A percentile compares a stretch with the other conserved stretches of the same genome.
phyloP scores from a whole-genome alignment of 2,329 filamentous ascomycete genomes.

The Aspergillus quadrilineatus region DNA sequence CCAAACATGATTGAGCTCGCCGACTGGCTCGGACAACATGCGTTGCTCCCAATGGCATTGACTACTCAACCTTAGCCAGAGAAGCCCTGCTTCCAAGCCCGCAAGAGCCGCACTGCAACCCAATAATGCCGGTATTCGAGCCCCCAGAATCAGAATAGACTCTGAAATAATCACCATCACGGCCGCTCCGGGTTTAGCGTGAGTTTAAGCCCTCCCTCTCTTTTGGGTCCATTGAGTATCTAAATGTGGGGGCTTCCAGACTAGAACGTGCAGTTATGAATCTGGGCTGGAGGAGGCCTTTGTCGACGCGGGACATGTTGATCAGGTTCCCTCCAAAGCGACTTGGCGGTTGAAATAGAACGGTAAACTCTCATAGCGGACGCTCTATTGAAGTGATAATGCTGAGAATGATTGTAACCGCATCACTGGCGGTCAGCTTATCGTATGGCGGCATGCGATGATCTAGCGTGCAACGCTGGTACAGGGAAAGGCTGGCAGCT shows the following conservation, averaged over 20 bases:
- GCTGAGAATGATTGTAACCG: constrained; percentile 1
- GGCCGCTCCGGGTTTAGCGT: too few relatives aligned
- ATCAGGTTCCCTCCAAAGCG: neutral
- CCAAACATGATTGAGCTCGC: too few relatives aligned
- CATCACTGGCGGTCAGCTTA: neutral
- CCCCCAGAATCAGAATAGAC: too few relatives aligned
- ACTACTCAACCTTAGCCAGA: too few relatives aligned
- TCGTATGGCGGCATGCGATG: neutral
- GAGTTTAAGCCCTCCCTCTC: neutral
- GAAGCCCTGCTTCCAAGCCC: too few relatives aligned
- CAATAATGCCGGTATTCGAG: too few relatives aligned
- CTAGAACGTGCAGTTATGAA: neutral
- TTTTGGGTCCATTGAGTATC: neutral
- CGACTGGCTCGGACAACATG: too few relatives aligned
- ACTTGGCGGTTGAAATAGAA: neutral
- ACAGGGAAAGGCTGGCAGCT: neutral
- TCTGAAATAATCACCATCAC: too few relatives aligned
- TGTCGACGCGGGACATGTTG: neutral
- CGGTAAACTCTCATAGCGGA: neutral
- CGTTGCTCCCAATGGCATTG: too few relatives aligned
- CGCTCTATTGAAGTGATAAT: neutral
- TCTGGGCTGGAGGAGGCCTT: neutral
- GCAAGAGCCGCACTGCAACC: too few relatives aligned
- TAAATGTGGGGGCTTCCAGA: neutral
- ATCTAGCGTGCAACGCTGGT: neutral